A percentile compares a stretch with the other conserved stretches of the same genome.
phyloP scores from a whole-genome alignment of 345 rosid species.

The Hypericum androsaemum region DNA sequence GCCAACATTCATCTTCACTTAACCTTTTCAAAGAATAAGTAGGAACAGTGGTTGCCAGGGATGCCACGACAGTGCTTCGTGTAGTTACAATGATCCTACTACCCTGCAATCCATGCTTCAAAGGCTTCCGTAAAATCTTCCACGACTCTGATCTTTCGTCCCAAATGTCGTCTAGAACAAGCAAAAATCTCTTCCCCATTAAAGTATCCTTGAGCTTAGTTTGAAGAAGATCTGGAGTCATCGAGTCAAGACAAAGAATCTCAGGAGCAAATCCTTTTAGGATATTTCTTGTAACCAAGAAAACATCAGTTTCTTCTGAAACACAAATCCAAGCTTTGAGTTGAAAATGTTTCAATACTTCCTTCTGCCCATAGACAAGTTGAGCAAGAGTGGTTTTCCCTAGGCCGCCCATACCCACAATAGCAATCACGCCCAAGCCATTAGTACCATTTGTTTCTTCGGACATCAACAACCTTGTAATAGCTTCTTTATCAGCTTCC shows the following conservation, averaged over 20 bases:
- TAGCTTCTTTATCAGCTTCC: no score
- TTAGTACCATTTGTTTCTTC: no score
- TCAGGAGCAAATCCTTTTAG: neutral
- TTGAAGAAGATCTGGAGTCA: slow-evolving; percentile 4
- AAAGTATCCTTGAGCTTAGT: slow-evolving; percentile 1
- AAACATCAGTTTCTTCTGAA: slow-evolving; percentile 3
- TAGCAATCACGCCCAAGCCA: no score
- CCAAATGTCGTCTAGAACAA: slow-evolving; percentile 12
- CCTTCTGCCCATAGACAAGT: no score
- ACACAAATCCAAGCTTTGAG: slow-evolving; percentile 11
- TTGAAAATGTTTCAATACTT: neutral
- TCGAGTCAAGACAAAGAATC: neutral
- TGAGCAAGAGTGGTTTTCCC: no score
- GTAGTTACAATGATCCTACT: no score
- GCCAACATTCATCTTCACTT: no score
- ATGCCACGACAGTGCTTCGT: no score
- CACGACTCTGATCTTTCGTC: neutral
- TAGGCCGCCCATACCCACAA: no score
- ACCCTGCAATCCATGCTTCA: neutral
- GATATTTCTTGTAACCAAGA: slow-evolving; percentile 2
- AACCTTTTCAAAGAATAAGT: no score
- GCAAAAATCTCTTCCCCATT: neutral
- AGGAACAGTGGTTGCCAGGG: no score
- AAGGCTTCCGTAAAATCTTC: neutral
- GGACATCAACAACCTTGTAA: no score